Base-by-base conservation (phyloP, 805 yeast species). In the Candida glaebosa region DNA sequence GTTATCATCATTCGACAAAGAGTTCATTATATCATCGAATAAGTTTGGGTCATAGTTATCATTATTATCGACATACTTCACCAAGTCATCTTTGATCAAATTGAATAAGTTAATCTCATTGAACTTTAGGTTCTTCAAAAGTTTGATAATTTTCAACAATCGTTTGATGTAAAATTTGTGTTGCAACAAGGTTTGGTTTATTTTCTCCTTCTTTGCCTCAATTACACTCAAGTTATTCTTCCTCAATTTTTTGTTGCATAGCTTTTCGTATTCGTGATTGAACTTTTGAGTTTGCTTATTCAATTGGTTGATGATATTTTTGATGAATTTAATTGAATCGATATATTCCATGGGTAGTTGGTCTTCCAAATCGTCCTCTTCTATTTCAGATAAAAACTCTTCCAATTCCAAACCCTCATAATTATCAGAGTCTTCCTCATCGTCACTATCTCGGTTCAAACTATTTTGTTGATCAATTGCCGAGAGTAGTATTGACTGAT, bases 401-500 rank as follows among this genome's bases (percentile, higher is more conserved):
- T 35, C 38, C 18, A 35, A 19, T 8, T 35, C 38, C 18, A 20
- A n/a, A 24, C 22, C 38, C 22, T 35, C 38, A 35, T 18, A 35
- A 19, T 39, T 38, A 22, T 44, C 48, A 15, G 40, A 38, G 32
- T 38, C 42, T 15, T 44, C 44, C 14, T 44, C 44, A 34, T 34
- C 34, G 25, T 40, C 45, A 14, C 34, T 38, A 18, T 40, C 48
- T 24, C 37, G 31, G 26, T 24, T 20, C 30, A 34, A 7, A 10
- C 30, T 34, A 28, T 39, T 25, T 14, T 31, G 34, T 17, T 37
- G 38, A 17, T 64, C 67, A 41, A 61, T 46, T 5, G 71, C 57
- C 1, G 74, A 71, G 53, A 69, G 54, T 61, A 76, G 70, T 18
- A 70, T 70, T 2, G 71, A 65, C 43, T 69, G 75, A 49, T 70